These are phyloP conservation scores for Monosporascus cannonballus DNA, from an alignment of 2,329 filamentous ascomycete genomes.

Conservation along the genomic window DNA sequence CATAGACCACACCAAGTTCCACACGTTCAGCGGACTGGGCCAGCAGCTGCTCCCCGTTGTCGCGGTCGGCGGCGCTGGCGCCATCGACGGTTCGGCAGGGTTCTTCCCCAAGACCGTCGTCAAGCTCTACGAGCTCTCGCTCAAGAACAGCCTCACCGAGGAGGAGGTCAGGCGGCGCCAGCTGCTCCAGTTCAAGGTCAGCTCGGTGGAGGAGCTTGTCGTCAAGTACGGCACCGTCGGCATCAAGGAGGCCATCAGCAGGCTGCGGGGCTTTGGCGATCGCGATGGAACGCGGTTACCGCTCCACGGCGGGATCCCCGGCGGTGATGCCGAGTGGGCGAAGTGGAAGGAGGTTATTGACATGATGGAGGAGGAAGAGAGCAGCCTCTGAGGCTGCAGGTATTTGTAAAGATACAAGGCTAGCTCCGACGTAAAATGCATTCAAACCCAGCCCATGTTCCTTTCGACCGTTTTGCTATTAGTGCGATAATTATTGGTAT, in stretches of 20 bases:
- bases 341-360: constrained; percentile 41
- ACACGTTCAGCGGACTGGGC: constrained; percentile 58
- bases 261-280: constrained; percentile 54
- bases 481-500: no score
- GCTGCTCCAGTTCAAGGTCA: constrained; percentile 54
- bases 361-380: constrained; percentile 38
- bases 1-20: constrained; percentile 54
- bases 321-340: constrained; percentile 51
- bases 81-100: constrained; percentile 33
- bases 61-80: constrained; percentile 25
- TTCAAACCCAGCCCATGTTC: no score
- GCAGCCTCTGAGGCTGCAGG: constrained; percentile 1
- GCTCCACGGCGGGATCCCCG: constrained; percentile 50
- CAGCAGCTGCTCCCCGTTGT: constrained; percentile 56
- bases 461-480: no score
- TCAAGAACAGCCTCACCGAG: constrained; percentile 18
- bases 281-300: constrained; percentile 54
- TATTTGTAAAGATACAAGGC: no score
- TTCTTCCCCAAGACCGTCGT: constrained; percentile 59
- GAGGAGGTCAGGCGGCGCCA: constrained; percentile 44
- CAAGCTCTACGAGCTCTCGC: constrained; percentile 44
- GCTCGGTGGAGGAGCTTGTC: constrained; percentile 55
- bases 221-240: constrained; percentile 55
- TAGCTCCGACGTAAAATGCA: no score
- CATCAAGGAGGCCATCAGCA: constrained; percentile 57